Conservation (phyloP, 345 rosid species). For the Jatropha curcas region DNA sequence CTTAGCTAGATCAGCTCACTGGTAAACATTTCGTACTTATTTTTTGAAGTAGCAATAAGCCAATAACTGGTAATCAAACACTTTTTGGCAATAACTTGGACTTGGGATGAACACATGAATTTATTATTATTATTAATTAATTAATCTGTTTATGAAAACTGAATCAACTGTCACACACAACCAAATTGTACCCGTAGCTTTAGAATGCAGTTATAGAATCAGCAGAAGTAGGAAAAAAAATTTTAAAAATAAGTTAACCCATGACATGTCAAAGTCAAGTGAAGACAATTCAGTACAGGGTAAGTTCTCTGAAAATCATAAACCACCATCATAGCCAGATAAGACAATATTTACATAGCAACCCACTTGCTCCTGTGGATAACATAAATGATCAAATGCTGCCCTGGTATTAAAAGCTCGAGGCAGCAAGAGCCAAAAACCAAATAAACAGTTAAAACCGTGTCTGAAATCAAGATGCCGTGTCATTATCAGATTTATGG, state of each 20-base stretch:
- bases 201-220: background rate
- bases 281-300: conserved; percentile 1
- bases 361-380: background rate
- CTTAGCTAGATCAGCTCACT: too few relatives aligned
- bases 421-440: background rate
- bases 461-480: conserved; percentile 14
- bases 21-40: too few relatives aligned
- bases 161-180: too few relatives aligned
- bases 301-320: background rate
- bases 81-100: too few relatives aligned
- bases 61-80: too few relatives aligned
- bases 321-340: background rate
- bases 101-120: too few relatives aligned
- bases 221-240: too few relatives aligned
- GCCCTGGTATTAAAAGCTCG: background rate
- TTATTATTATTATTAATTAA: too few relatives aligned
- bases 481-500: conserved; percentile 6
- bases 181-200: too few relatives aligned
- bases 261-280: background rate
- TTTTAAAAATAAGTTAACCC: too few relatives aligned
- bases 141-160: too few relatives aligned
- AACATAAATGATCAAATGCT: background rate
- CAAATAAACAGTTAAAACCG: background rate
- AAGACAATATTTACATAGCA: background rate
- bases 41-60: too few relatives aligned